Percentiles rank a stretch among this genome's conserved stretches.
Evolutionary conservation across 2,329 filamentous ascomycete genomes (phyloP).

Genomic region (Claviceps pazoutovae): DNA sequence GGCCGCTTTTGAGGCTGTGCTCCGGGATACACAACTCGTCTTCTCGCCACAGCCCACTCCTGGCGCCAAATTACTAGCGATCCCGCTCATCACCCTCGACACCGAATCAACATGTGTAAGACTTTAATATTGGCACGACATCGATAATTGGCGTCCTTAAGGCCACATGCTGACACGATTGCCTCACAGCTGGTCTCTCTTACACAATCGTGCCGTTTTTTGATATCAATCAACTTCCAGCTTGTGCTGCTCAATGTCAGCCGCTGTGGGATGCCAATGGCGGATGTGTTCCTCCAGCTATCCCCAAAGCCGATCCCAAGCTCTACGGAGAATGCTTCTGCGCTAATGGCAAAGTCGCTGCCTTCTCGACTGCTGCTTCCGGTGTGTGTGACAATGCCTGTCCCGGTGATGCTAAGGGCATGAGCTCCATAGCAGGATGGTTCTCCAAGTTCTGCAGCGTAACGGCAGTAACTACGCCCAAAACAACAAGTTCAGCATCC

Average conservation of each 20-base stretch:
- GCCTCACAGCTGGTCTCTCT: slow-evolving; percentile 5
- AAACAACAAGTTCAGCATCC: slow-evolving; percentile 4
- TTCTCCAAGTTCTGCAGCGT: slow-evolving; percentile 52
- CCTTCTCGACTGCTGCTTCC: slow-evolving; percentile 37
- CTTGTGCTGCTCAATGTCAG: slow-evolving; percentile 46
- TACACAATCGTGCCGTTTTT: slow-evolving; percentile 44
- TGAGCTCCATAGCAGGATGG: slow-evolving; percentile 52
- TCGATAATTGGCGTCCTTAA: neutral
- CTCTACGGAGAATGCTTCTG: slow-evolving; percentile 65
- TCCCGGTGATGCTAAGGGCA: slow-evolving; percentile 28
- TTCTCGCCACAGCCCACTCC: neutral
- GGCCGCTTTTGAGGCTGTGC: neutral
- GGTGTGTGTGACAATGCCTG: slow-evolving; percentile 52
- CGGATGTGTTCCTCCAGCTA: slow-evolving; percentile 50
- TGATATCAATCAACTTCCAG: slow-evolving; percentile 34
- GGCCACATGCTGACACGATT: neutral
- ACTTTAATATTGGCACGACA: neutral
- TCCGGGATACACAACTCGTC: neutral
- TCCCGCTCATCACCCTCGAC: neutral
- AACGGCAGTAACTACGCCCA: slow-evolving; percentile 12
- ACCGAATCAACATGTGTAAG: neutral
- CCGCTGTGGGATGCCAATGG: slow-evolving; percentile 56
- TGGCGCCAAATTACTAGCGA: neutral
- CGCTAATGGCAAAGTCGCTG: slow-evolving; percentile 41
- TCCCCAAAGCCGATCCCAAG: slow-evolving; percentile 29